Percentiles rank a stretch among this genome's conserved stretches.
phyloP scores from a whole-genome alignment of 2,329 filamentous ascomycete genomes.

The Pseudogymnoascus sp. region DNA sequence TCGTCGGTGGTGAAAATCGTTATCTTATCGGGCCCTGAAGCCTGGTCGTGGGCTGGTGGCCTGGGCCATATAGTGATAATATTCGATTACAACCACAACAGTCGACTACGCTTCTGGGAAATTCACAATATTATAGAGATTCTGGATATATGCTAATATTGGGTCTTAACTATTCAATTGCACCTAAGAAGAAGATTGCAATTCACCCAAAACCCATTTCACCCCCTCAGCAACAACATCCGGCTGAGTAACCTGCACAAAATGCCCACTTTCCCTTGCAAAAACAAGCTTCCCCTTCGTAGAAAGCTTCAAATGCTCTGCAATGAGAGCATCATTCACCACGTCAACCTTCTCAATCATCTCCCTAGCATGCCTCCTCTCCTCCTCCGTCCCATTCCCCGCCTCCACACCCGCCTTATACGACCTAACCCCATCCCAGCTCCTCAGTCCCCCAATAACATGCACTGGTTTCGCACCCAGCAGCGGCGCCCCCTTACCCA shows the following conservation, averaged over 20 bases:
- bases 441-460: conserved; percentile 24
- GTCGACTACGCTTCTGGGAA: neutral
- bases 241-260: conserved; percentile 31
- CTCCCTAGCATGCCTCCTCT: conserved; percentile 25
- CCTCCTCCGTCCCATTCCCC: conserved; percentile 30
- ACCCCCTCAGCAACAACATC: conserved; percentile 31
- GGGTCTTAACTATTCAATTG: neutral
- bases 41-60: neutral
- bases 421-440: conserved; percentile 27
- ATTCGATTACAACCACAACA: neutral
- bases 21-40: neutral
- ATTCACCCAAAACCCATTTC: conserved; percentile 27
- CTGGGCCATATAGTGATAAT: neutral
- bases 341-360: conserved; percentile 25
- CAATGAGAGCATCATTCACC: conserved; percentile 26
- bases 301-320: conserved; percentile 25
- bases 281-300: conserved; percentile 26
- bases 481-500: neutral
- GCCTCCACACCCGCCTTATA: conserved; percentile 28
- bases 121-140: neutral
- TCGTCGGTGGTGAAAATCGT: neutral
- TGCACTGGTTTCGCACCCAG: conserved; percentile 15
- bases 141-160: neutral
- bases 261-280: conserved; percentile 30
- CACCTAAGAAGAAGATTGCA: neutral